phyloP scores from a whole-genome alignment of 495 filamentous ascomycete genomes.

The Zalerion maritima region DNA sequence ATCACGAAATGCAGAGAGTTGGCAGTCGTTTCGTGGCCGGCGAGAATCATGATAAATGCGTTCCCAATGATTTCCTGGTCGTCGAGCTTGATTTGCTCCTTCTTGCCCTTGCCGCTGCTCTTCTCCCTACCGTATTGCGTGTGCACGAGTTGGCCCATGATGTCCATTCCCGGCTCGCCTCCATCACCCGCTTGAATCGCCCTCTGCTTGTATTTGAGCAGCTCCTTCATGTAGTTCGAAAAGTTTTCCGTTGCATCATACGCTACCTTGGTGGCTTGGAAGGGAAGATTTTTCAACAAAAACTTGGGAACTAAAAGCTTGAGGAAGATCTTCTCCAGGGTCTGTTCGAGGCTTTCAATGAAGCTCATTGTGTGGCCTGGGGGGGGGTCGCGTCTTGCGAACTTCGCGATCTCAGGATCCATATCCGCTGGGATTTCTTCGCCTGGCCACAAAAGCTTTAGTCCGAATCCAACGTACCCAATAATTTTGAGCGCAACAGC shows the following conservation, averaged over 20 bases:
- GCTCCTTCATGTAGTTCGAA: constrained; percentile 48
- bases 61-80: constrained; percentile 54
- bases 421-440: constrained; percentile 23
- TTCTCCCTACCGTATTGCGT: constrained; percentile 23
- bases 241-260: constrained; percentile 43
- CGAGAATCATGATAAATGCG: constrained; percentile 55
- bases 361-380: constrained; percentile 47
- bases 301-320: constrained; percentile 35
- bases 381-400: constrained; percentile 27
- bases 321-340: constrained; percentile 39
- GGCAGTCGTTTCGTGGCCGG: constrained; percentile 60
- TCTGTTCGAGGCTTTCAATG: constrained; percentile 32
- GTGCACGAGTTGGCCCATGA: constrained; percentile 44
- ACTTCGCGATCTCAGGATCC: constrained; percentile 25
- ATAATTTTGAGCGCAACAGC: constrained; percentile 52
- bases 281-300: constrained; percentile 35
- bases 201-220: constrained; percentile 38
- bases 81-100: constrained; percentile 15
- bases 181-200: constrained; percentile 31
- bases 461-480: constrained; percentile 50
- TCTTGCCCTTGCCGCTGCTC: constrained; percentile 6
- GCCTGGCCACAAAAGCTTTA: constrained; percentile 41
- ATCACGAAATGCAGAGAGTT: constrained; percentile 51
- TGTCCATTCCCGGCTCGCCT: constrained; percentile 40
- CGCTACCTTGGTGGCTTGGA: constrained; percentile 30